Conservation (phyloP, 2,329 filamentous ascomycete species). For the Fusarium concolor region DNA sequence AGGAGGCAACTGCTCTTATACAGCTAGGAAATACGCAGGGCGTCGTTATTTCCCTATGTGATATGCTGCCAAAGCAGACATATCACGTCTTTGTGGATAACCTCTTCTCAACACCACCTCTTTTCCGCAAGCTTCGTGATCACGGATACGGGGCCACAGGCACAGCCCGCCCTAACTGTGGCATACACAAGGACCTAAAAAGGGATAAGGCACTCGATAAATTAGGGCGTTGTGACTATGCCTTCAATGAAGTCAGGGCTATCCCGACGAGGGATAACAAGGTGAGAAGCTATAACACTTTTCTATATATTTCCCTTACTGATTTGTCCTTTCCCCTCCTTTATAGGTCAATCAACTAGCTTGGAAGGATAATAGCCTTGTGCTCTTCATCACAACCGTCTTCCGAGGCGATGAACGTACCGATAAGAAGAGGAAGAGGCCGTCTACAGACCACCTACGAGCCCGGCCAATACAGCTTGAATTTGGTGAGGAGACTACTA, state of each 20-base stretch:
- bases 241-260: too few species aligned
- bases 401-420: not conserved
- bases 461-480: not conserved
- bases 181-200: slow-evolving; percentile 6
- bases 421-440: not conserved
- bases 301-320: not conserved
- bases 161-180: slow-evolving; percentile 19
- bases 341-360: slow-evolving; percentile 13
- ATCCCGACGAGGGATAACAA: too few species aligned
- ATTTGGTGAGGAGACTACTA: not conserved
- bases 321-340: too few species aligned
- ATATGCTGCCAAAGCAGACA: slow-evolving; percentile 15
- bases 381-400: not conserved
- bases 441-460: not conserved
- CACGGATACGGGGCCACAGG: slow-evolving; percentile 17
- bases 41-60: slow-evolving; percentile 32
- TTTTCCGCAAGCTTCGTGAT: slow-evolving; percentile 9
- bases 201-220: too few species aligned
- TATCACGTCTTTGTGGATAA: slow-evolving; percentile 34
- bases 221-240: too few species aligned
- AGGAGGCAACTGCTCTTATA: too few species aligned
- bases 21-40: not conserved
- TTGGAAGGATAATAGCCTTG: slow-evolving; percentile 31
- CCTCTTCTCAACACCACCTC: slow-evolving; percentile 22
- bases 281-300: too few species aligned